Percentiles rank a stretch among this genome's conserved stretches.
Evolutionary conservation across 495 filamentous ascomycete species (phyloP).

Genomic region (Melanomma pulvis-pyrius): DNA sequence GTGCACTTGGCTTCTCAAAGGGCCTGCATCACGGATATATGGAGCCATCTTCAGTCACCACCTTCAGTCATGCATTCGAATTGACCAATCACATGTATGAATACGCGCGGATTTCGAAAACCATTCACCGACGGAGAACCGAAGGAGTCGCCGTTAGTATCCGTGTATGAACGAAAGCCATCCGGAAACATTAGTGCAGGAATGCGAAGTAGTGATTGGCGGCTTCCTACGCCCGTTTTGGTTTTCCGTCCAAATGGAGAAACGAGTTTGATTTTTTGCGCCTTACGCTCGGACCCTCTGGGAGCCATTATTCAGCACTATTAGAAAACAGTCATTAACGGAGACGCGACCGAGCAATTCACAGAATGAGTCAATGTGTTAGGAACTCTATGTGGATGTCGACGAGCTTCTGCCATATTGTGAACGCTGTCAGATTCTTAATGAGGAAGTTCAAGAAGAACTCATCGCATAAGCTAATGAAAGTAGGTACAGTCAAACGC

Average conservation of each 20-base stretch:
- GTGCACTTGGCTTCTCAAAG: too few relatives aligned
- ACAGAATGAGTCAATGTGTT: conserved; percentile 4
- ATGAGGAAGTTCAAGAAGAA: conserved; percentile 11
- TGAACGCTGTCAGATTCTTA: not conserved
- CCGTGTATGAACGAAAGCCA: not conserved
- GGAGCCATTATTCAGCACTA: conserved; percentile 22
- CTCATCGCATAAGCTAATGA: not conserved
- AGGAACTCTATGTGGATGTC: not conserved
- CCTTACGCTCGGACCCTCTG: conserved; percentile 10
- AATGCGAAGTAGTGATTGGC: not conserved
- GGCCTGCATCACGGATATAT: not conserved
- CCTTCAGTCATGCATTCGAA: not conserved
- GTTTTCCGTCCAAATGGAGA: not conserved
- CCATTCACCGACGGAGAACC: not conserved
- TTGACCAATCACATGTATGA: not conserved
- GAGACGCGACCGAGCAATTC: conserved; percentile 4
- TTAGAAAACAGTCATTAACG: not conserved
- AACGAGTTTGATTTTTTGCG: not conserved
- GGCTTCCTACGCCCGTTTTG: not conserved
- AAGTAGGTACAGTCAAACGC: not conserved
- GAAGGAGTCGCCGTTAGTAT: not conserved
- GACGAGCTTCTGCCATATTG: not conserved
- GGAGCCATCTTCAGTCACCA: not conserved
- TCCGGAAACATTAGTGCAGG: not conserved
- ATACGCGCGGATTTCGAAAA: not conserved